A percentile compares a stretch with the other conserved stretches of the same genome.
Evolutionary conservation across 1,284 basidiomycete species (phyloP).

Genomic region (Exsudoporus floridanus): DNA sequence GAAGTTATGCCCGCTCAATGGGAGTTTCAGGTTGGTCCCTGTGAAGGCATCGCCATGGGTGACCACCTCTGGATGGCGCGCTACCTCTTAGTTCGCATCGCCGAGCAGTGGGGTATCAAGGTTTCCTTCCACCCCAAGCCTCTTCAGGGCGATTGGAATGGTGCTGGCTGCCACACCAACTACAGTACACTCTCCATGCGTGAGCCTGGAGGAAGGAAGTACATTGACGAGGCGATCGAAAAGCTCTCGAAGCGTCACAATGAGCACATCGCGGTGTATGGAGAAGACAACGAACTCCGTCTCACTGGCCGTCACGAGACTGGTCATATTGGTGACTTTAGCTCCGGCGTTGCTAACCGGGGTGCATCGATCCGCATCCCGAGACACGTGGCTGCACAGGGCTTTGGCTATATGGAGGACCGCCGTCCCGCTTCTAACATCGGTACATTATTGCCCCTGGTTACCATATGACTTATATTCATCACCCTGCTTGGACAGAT

Average conservation of each 20-base stretch:
- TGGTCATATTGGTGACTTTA: slow-evolving; percentile 91
- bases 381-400: slow-evolving; percentile 87
- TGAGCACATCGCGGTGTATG: slow-evolving; percentile 95
- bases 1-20: slow-evolving; percentile 99
- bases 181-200: slow-evolving; percentile 92
- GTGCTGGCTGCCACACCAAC: slow-evolving; percentile 96
- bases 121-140: slow-evolving; percentile 99
- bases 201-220: slow-evolving; percentile 90
- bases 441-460: slow-evolving; percentile 54
- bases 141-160: slow-evolving; percentile 98
- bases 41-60: slow-evolving; percentile 97
- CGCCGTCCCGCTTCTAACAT: slow-evolving; percentile 97
- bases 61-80: slow-evolving; percentile 98
- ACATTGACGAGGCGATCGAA: slow-evolving; percentile 92
- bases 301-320: slow-evolving; percentile 97
- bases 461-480: slow-evolving; percentile 1
- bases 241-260: slow-evolving; percentile 82
- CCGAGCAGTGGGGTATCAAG: slow-evolving; percentile 98
- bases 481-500: slow-evolving; percentile 46
- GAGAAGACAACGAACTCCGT: slow-evolving; percentile 93
- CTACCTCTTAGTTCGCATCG: slow-evolving; percentile 89
- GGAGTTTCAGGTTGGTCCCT: slow-evolving; percentile 99
- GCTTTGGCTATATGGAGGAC: slow-evolving; percentile 96
- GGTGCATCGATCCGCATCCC: slow-evolving; percentile 96
- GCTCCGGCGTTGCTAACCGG: slow-evolving; percentile 95